Percentiles rank a stretch among this genome's conserved stretches.
Conservation (phyloP, 2,329 filamentous ascomycete species). For the Tolypocladium inflatum region DNA sequence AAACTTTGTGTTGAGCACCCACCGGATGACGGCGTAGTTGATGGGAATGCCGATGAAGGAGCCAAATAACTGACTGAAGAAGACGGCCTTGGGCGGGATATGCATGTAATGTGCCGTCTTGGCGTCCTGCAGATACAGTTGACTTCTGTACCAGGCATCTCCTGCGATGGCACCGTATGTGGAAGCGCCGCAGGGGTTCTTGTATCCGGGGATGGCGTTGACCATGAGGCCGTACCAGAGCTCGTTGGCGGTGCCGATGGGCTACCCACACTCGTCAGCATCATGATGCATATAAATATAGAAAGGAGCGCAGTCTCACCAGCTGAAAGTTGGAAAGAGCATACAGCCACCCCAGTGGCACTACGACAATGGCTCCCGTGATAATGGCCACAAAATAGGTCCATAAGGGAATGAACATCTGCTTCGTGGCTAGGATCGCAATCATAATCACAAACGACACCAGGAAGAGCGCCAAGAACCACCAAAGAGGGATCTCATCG, state of each 20-base stretch:
- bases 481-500: constrained; percentile 48
- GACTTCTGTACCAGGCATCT: constrained; percentile 51
- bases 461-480: constrained; percentile 43
- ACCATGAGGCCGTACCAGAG: constrained; percentile 52
- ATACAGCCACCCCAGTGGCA: constrained; percentile 51
- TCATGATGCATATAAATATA: not conserved
- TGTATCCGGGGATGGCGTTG: constrained; percentile 36
- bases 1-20: constrained; percentile 47
- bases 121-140: constrained; percentile 50
- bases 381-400: constrained; percentile 48
- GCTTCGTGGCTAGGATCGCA: constrained; percentile 37
- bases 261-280: not conserved
- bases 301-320: not conserved
- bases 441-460: constrained; percentile 38
- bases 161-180: constrained; percentile 50
- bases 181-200: constrained; percentile 48
- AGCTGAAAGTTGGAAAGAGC: constrained; percentile 46
- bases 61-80: constrained; percentile 53
- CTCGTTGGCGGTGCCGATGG: constrained; percentile 51
- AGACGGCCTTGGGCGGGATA: constrained; percentile 46
- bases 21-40: constrained; percentile 51
- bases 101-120: constrained; percentile 59
- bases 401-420: constrained; percentile 50
- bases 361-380: constrained; percentile 44
- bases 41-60: constrained; percentile 49